Evolutionary conservation across 805 yeast genomes (phyloP), one percentile per base, ranked within the genome.

Genomic region (Zygosaccharomyces lentus): DNA sequence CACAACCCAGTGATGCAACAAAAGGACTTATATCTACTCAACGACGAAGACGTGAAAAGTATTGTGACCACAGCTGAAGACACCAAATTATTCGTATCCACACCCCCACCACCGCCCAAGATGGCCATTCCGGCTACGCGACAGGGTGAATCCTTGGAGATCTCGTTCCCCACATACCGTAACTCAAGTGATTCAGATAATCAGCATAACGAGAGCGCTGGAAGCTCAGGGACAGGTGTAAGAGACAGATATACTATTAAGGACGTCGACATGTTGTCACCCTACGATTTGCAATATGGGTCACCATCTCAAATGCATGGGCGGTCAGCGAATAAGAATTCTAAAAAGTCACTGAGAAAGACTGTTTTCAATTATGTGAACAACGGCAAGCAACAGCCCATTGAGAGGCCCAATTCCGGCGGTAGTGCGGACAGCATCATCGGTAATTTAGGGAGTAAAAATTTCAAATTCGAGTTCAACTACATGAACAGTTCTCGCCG

Each of bases 71-170:
- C 58, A 4, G 62, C 57, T 6, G 68, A 64, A 27, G 71, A 68
- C 26, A 64, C 72, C 2, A 64, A 63, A 41, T 37, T 64, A 9
- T 61, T 64, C 39, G 46, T 67, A 0, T 49, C 71, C 6, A 73
- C 77, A 0, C 78, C 79, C 7, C 71, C 77, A 1, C 83, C 83
- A 0, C 78, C 82, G 1, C 84, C 84, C n/a, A 75, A 68, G 57
- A 78, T 86, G 82, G 85, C 95, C 0, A 86, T 87, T 41, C 90
- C 95, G 0, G 85, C 93, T 0, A 84, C 91, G 0, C 66, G 89
- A 53, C 77, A 78, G 31, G 95, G 95, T 6, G 93, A 82, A 54
- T 77, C 91, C 0, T 77, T 85, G 2, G 93, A 86, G 57, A 85
- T 87, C 23, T 83, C 84, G 5, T 53, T 54, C n/a, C 52, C 52